A percentile compares a stretch with the other conserved stretches of the same genome.
phyloP scores from a whole-genome alignment of 495 filamentous ascomycete genomes.

The Hyphodiscus hymeniophilus region DNA sequence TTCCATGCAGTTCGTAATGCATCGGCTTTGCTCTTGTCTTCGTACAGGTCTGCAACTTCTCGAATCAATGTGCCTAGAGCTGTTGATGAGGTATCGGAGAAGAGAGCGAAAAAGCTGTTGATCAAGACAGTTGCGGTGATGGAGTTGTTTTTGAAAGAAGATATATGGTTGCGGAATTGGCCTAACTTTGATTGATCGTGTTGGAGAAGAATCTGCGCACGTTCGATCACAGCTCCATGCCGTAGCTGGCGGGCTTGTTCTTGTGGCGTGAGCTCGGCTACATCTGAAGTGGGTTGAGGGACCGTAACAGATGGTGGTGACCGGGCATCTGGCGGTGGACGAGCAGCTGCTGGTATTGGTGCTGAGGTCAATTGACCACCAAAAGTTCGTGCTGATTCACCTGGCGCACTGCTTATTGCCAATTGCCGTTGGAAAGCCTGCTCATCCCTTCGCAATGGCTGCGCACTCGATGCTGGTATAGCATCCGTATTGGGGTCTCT shows the following conservation, averaged over 20 bases:
- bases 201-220: conserved; percentile 69
- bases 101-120: conserved; percentile 70
- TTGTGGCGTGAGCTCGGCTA: conserved; percentile 46
- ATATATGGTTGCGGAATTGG: conserved; percentile 71
- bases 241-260: conserved; percentile 74
- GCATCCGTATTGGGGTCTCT: conserved; percentile 65
- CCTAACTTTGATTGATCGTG: conserved; percentile 63
- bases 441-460: conserved; percentile 78
- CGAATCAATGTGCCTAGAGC: conserved; percentile 86
- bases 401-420: conserved; percentile 81
- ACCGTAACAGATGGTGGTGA: conserved; percentile 9
- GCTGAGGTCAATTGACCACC: conserved; percentile 65
- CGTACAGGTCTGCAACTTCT: conserved; percentile 89
- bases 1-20: conserved; percentile 76
- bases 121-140: conserved; percentile 69
- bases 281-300: conserved; percentile 11
- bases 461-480: conserved; percentile 67
- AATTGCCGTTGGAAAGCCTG: conserved; percentile 88
- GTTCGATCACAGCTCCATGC: conserved; percentile 72
- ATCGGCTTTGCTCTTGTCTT: conserved; percentile 65
- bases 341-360: conserved; percentile 18
- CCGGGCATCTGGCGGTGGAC: conserved; percentile 29
- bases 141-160: conserved; percentile 57
- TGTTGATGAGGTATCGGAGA: conserved; percentile 62
- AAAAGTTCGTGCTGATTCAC: conserved; percentile 68